Percentiles rank a stretch among this genome's conserved stretches.
phyloP scores from a whole-genome alignment of 805 yeast genomes.

The Yarrowia keelungensis region DNA sequence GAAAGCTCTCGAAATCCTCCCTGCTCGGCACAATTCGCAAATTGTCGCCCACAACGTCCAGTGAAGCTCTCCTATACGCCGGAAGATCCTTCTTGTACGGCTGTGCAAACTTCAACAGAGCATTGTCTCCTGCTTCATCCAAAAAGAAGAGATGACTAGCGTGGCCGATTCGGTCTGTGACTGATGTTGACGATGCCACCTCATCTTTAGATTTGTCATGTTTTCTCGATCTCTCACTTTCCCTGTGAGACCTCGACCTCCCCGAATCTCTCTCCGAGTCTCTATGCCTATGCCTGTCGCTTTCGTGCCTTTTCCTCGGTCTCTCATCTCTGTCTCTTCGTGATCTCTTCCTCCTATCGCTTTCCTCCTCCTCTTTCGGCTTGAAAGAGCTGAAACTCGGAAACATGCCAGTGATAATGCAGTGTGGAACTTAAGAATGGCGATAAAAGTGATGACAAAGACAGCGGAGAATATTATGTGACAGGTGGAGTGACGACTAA shows the following conservation, averaged over 20 bases:
- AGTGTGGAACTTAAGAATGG: neutral
- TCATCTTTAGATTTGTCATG: too few species aligned
- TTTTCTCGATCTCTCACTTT: neutral
- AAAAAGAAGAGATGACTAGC: conserved; percentile 3
- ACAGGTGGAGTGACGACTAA: neutral
- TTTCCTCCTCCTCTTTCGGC: conserved; percentile 12
- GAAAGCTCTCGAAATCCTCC: conserved; percentile 26
- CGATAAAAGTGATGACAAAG: neutral
- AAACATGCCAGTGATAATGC: conserved; percentile 27
- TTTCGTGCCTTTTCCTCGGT: conserved; percentile 8
- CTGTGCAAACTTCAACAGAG: conserved; percentile 1
- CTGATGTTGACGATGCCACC: neutral
- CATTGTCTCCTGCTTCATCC: conserved; percentile 9
- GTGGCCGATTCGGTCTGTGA: conserved; percentile 4
- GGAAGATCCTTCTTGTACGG: conserved; percentile 21
- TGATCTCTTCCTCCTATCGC: neutral
- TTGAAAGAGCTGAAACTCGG: conserved; percentile 35
- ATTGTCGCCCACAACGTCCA: conserved; percentile 9
- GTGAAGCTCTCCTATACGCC: neutral
- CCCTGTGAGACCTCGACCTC: neutral
- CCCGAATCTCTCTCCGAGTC: neutral
- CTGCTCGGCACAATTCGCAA: conserved; percentile 8
- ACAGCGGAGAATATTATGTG: neutral
- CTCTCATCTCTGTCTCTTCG: conserved; percentile 10
- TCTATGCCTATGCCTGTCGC: neutral